Evolutionary conservation across 2,329 filamentous ascomycete genomes (phyloP).

Genomic region (Diaporthe vaccinii): DNA sequence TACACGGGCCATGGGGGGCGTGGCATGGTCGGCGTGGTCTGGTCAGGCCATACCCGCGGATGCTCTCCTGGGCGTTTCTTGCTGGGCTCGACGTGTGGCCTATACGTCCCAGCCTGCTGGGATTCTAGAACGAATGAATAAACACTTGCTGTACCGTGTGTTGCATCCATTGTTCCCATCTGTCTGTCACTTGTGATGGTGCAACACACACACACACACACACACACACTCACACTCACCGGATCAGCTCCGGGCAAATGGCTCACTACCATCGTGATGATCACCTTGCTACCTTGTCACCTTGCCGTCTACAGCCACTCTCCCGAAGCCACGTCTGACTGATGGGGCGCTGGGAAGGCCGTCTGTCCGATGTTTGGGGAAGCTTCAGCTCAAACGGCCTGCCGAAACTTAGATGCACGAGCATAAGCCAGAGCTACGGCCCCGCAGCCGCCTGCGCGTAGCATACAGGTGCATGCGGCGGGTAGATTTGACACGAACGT

Average conservation of each 20-base stretch:
- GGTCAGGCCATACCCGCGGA: slow-evolving; percentile 22
- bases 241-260: slow-evolving; percentile 11
- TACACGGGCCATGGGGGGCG: slow-evolving; percentile 2
- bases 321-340: neutral
- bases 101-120: neutral
- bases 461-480: neutral
- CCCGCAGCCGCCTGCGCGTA: neutral
- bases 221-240: neutral
- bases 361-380: slow-evolving; percentile 15
- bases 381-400: slow-evolving; percentile 25
- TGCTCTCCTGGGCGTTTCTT: slow-evolving; percentile 3
- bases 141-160: neutral
- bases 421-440: slow-evolving; percentile 8
- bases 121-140: slow-evolving; percentile 6
- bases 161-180: slow-evolving; percentile 3
- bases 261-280: neutral
- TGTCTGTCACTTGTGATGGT: neutral
- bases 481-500: slow-evolving; percentile 8
- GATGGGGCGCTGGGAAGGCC: neutral
- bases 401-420: slow-evolving; percentile 19
- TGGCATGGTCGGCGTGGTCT: slow-evolving; percentile 14
- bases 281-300: neutral
- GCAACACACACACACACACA: neutral
- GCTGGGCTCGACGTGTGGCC: neutral
- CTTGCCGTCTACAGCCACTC: neutral